These are phyloP conservation scores for Scleromitrula shiraiana DNA, from an alignment of 2,329 filamentous ascomycete species.

Conservation along the genomic window DNA sequence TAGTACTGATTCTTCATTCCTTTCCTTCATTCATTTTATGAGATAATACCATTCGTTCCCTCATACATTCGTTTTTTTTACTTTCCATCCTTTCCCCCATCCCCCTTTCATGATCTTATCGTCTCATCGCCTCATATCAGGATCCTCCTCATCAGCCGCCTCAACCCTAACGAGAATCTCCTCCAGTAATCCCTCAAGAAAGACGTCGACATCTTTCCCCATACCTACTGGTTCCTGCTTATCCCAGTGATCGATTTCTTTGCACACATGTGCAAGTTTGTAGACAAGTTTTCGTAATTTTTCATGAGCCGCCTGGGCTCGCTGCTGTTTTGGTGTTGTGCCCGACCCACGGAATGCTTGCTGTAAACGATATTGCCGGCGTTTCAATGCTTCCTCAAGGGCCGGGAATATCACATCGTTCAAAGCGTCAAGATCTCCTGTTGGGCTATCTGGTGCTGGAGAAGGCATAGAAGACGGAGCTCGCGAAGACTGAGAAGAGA, in stretches of 20 bases:
- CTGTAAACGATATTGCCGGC: slow-evolving; percentile 56
- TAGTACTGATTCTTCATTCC: not conserved
- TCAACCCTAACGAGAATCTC: slow-evolving; percentile 90
- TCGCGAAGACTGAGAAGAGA: slow-evolving; percentile 20
- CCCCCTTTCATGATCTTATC: too few relatives aligned
- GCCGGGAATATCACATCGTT: slow-evolving; percentile 90
- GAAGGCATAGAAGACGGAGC: slow-evolving; percentile 47
- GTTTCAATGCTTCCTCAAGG: slow-evolving; percentile 80
- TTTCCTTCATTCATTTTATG: too few relatives aligned
- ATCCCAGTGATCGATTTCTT: slow-evolving; percentile 85
- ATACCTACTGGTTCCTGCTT: slow-evolving; percentile 83
- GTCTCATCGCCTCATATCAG: slow-evolving; percentile 19
- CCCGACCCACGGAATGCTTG: slow-evolving; percentile 31
- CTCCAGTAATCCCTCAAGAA: slow-evolving; percentile 86
- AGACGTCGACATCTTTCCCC: slow-evolving; percentile 82
- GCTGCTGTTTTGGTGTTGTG: slow-evolving; percentile 54
- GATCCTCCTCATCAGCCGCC: slow-evolving; percentile 49
- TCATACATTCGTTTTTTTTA: slow-evolving; percentile 5
- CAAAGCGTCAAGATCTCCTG: slow-evolving; percentile 73
- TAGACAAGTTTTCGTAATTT: slow-evolving; percentile 72
- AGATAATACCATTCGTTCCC: too few relatives aligned
- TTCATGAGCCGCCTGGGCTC: slow-evolving; percentile 68
- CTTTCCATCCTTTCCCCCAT: too few relatives aligned
- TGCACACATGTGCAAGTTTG: slow-evolving; percentile 75
- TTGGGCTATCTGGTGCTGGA: slow-evolving; percentile 47